These are phyloP conservation scores for Solanum bukasovii DNA, from an alignment of 257 asterid genomes.

Conservation along the genomic window DNA sequence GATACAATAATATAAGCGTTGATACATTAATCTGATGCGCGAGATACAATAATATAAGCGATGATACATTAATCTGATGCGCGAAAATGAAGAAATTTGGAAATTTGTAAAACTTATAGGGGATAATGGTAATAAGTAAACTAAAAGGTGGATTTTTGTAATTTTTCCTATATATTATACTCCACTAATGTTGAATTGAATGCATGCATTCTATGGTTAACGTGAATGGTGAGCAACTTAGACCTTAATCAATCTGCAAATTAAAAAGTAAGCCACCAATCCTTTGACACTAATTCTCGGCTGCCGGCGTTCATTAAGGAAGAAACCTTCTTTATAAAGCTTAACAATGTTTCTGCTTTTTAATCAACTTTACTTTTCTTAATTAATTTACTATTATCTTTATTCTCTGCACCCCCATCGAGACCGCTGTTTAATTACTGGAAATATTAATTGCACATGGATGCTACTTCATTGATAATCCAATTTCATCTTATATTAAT, in stretches of 20 bases:
- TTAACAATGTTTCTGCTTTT: background rate
- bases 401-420: constrained; percentile 3
- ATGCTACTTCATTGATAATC: constrained; percentile 1
- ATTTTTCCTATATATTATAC: background rate
- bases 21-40: no score
- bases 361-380: constrained; percentile 16
- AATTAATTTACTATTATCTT: constrained; percentile 1
- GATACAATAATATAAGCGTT: no score
- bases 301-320: constrained; percentile 6
- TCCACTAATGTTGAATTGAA: background rate
- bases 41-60: no score
- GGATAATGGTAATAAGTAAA: no score
- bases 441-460: constrained; percentile 18
- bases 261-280: constrained; percentile 16
- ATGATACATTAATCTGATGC: no score
- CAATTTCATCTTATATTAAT: background rate
- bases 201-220: background rate
- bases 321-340: background rate
- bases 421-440: background rate
- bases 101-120: no score
- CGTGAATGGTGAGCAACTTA: constrained; percentile 10
- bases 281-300: constrained; percentile 8
- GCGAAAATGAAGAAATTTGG: no score
- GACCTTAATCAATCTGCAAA: background rate
- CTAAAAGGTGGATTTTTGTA: no score